These are phyloP conservation scores for Phytophthora tubulina DNA, from an alignment of 352 stramenopile genomes.

Conservation along the genomic window DNA sequence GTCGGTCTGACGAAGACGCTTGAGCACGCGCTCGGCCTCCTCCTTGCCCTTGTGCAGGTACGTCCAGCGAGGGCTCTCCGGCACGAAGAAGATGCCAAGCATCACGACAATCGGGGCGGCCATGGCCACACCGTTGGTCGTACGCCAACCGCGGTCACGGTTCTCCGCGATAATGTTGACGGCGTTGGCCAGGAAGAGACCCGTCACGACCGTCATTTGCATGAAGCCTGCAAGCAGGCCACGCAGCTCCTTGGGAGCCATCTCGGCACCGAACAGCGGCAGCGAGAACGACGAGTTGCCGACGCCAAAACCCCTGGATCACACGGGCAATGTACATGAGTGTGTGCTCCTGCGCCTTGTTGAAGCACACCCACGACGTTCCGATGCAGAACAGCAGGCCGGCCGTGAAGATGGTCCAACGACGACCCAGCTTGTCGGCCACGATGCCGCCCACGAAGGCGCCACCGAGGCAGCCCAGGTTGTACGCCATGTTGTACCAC, in stretches of 20 bases:
- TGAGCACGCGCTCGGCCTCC: not conserved
- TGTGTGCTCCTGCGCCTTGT: not conserved
- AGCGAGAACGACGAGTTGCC: not conserved
- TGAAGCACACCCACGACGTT: not conserved
- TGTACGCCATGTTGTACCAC: conserved; percentile 1
- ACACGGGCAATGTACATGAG: not conserved
- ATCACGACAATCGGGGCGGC: no score
- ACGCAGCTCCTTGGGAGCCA: no score
- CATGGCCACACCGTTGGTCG: no score
- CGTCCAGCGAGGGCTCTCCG: no score
- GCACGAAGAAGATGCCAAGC: no score
- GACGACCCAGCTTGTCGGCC: not conserved
- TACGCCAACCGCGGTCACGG: no score
- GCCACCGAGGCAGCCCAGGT: not conserved
- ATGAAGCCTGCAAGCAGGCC: no score
- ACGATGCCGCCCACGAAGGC: not conserved
- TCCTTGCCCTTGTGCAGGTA: no score
- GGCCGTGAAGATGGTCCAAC: not conserved
- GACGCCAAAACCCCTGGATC: not conserved
- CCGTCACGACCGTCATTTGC: no score
- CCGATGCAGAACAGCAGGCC: not conserved
- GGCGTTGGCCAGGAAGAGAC: no score
- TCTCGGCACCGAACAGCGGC: not conserved
- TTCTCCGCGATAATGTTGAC: no score
- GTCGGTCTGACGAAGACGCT: not conserved